A percentile compares a stretch with the other conserved stretches of the same genome.
These are phyloP conservation scores for Saccharum officinarum DNA, from an alignment of 176 grass and related monocot species.

Conservation along the genomic window DNA sequence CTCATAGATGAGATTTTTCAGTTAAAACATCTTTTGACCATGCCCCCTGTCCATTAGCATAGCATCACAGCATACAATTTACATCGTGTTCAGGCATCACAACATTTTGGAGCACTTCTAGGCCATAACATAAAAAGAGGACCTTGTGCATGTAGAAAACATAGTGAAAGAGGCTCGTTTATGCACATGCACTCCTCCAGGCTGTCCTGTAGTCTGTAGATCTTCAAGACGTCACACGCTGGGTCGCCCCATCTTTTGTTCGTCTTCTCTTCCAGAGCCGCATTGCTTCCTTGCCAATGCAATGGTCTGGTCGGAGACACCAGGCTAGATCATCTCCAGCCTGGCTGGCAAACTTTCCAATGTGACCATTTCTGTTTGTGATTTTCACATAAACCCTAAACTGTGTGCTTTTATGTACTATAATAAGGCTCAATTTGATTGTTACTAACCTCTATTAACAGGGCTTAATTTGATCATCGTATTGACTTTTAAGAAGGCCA, in stretches of 20 bases:
- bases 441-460: constrained; percentile 31
- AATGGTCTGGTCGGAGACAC: not conserved
- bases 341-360: not conserved
- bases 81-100: not conserved
- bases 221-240: not conserved
- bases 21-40: not conserved
- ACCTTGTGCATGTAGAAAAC: not conserved
- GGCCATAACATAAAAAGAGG: not conserved
- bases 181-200: not conserved
- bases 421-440: constrained; percentile 1
- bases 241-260: not conserved
- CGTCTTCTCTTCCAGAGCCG: not conserved
- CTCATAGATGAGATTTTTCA: not conserved
- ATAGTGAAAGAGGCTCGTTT: not conserved
- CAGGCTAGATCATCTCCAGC: not conserved
- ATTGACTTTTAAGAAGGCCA: constrained; percentile 80
- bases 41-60: not conserved
- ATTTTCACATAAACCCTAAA: not conserved
- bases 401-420: not conserved
- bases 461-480: constrained; percentile 78
- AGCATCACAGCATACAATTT: not conserved
- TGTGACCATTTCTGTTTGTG: not conserved
- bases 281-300: not conserved
- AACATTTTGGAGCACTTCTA: not conserved
- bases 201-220: too few relatives aligned